These are phyloP conservation scores for Lactarius deliciosus DNA, from an alignment of 768 basidiomycete species.

Conservation along the genomic window DNA sequence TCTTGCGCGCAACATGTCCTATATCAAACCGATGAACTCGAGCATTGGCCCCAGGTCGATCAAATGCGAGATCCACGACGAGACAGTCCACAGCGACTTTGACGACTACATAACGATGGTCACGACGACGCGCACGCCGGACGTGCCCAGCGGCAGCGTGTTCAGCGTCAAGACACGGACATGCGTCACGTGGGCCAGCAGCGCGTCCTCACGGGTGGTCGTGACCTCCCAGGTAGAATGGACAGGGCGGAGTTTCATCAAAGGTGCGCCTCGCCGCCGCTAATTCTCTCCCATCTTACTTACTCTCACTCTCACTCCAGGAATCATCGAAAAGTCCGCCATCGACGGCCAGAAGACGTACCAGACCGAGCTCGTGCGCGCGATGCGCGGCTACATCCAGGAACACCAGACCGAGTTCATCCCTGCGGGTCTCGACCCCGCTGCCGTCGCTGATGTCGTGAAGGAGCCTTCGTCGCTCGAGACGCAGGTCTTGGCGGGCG, in stretches of 20 bases:
- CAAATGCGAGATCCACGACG: slow-evolving; percentile 93
- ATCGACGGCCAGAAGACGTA: slow-evolving; percentile 92
- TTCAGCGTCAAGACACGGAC: slow-evolving; percentile 94
- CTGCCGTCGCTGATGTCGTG: slow-evolving; percentile 49
- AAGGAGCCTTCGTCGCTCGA: slow-evolving; percentile 36
- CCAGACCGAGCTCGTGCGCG: slow-evolving; percentile 76
- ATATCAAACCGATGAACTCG: slow-evolving; percentile 89
- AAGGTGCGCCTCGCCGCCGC: slow-evolving; percentile 51
- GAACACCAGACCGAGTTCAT: slow-evolving; percentile 89
- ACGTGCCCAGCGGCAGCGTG: slow-evolving; percentile 91
- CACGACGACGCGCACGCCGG: slow-evolving; percentile 90
- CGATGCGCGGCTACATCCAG: slow-evolving; percentile 86
- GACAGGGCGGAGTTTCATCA: slow-evolving; percentile 96
- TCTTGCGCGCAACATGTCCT: slow-evolving; percentile 87
- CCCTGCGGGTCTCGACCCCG: slow-evolving; percentile 71
- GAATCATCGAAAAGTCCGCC: slow-evolving; percentile 88
- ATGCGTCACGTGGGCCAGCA: slow-evolving; percentile 91
- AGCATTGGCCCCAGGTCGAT: slow-evolving; percentile 92
- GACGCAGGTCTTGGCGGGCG: slow-evolving; percentile 25
- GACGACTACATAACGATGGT: slow-evolving; percentile 80
- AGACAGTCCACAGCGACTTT: slow-evolving; percentile 74
- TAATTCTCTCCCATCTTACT: neutral
- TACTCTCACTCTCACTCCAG: slow-evolving; percentile 41
- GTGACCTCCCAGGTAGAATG: slow-evolving; percentile 94
- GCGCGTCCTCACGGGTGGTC: slow-evolving; percentile 70